Base-by-base conservation (phyloP, 78 protist species). In the Monocercomonoides exilis region DNA sequence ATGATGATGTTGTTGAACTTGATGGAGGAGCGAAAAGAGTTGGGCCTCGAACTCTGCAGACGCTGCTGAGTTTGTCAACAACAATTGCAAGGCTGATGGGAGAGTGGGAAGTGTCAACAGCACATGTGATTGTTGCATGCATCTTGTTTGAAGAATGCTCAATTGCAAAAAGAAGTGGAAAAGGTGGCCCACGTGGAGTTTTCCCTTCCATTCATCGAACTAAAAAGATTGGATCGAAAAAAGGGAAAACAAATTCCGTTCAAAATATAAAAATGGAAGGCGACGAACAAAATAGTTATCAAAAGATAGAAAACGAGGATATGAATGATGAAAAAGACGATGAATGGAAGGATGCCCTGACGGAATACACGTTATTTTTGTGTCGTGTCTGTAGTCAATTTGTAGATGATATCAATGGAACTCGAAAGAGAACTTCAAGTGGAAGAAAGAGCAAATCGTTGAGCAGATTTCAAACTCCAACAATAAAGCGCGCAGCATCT, bases 141-240 rank as follows among this genome's bases (percentile, higher is more conserved):
- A 54, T 54, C 21, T 21, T 54, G 70, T 54, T 54, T 54, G 70
- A 54, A 21, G 70, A 54, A 21, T 54, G 70, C 70, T 54, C 70
- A 11, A 54, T 54, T 54, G 70, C 70, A 29, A 11, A 21, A 54
- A 11, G 21, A 21, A 54, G 70, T 54, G 21, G 70, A 54, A 11
- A 21, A 29, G 70, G 70, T 29, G 70, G 70, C 11, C 38, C 21
- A 21, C 11, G 21, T 54, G 70, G 70, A 54, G 70, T 54, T 11
- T 54, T 54, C 70, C 70, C 70, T 54, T 54, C 70, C 70, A 54
- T 54, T 21, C 70, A 54, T n/a, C n/a, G n/a, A n/a, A n/a, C n/a
- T n/a, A n/a, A n/a, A n/a, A n/a, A n/a, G n/a, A n/a, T n/a, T n/a
- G n/a, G n/a, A n/a, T n/a, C n/a, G n/a, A n/a, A n/a, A n/a, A n/a